Base-by-base conservation (phyloP, 164 flowering plant genomes). In the Vitis rotundifolia region DNA sequence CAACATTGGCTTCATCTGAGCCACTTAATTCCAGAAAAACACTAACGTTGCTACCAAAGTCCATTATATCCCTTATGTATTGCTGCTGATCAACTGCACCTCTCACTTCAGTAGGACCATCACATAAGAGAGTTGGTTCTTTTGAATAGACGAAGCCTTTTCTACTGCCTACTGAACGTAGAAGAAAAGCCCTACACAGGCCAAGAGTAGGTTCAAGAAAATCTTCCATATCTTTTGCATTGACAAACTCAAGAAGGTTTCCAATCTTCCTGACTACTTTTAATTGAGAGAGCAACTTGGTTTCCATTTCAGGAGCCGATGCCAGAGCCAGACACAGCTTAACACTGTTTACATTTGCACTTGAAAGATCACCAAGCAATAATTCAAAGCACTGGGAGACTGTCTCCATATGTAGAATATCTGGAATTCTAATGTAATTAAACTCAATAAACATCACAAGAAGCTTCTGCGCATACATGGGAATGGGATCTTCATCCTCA, bases 401-500 rank as follows among this genome's bases (percentile, higher is more conserved):
- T n/a, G 86, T 86, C 73, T 91, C 86, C 63, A 68, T 76, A 64
- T 91, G 88, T 47, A 95, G 83, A 75, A 95, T 86, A 75, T 91
- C 93, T 8, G 89, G 69, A 54, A 93, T 89, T 69, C 82, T 85
- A 19, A 93, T 89, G 80, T 79, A 85, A 26, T 87, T 76, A 66
- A 83, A 91, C 78, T 96, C 97, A 18, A 93, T 85, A 55, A 93
- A 90, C 98, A 92, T 93, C 71, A 90, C 91, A 50, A 93, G 89
- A 31, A 96, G 97, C 83, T 93, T 93, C 87, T 92, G 97, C 1
- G 98, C 97, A 71, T 90, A 96, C 84, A 89, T 82, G 44, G 99
- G 99, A 66, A 93, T 96, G 2, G 94, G 98, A 78, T 96, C 98
- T 77, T 93, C 99, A 64, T 96, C 99, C 81, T 89, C 88, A 11